These are phyloP conservation scores for Collybiopsis confluens DNA, from an alignment of 768 basidiomycete genomes.

Conservation along the genomic window DNA sequence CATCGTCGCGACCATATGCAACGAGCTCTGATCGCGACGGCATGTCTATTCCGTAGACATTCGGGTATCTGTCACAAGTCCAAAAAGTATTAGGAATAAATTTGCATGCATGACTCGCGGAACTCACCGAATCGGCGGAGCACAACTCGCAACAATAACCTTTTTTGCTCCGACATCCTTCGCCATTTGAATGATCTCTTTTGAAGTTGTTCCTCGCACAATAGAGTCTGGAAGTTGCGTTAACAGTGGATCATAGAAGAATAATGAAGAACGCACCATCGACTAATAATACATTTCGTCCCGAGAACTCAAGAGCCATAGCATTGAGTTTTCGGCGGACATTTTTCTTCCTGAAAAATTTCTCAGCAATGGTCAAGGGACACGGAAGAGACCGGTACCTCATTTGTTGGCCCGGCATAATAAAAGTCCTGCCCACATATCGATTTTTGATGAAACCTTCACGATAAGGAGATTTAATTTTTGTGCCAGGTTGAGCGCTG, in stretches of 20 bases:
- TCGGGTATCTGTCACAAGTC: slow-evolving; percentile 55
- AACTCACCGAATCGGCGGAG: slow-evolving; percentile 85
- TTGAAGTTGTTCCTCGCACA: slow-evolving; percentile 96
- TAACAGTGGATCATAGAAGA: not conserved
- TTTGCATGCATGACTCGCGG: not conserved
- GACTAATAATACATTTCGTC: slow-evolving; percentile 91
- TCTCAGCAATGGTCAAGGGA: not conserved
- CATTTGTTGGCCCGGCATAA: slow-evolving; percentile 99
- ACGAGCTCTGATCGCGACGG: slow-evolving; percentile 93
- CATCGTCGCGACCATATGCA: slow-evolving; percentile 69
- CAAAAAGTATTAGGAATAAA: not conserved
- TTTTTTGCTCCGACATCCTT: slow-evolving; percentile 97
- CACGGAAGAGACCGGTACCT: slow-evolving; percentile 40
- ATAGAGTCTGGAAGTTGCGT: slow-evolving; percentile 72
- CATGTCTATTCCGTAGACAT: slow-evolving; percentile 99
- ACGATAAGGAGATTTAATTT: slow-evolving; percentile 86
- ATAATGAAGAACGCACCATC: slow-evolving; percentile 50
- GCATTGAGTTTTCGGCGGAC: slow-evolving; percentile 95
- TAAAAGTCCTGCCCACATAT: slow-evolving; percentile 97
- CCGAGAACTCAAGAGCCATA: slow-evolving; percentile 94
- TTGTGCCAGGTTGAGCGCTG: slow-evolving; percentile 93
- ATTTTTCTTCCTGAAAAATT: slow-evolving; percentile 70
- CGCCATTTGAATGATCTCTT: slow-evolving; percentile 99
- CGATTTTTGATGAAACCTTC: slow-evolving; percentile 99
- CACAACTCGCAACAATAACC: slow-evolving; percentile 94